Base-by-base conservation (phyloP, 305 asterid species). In the Ajuga reptans region DNA sequence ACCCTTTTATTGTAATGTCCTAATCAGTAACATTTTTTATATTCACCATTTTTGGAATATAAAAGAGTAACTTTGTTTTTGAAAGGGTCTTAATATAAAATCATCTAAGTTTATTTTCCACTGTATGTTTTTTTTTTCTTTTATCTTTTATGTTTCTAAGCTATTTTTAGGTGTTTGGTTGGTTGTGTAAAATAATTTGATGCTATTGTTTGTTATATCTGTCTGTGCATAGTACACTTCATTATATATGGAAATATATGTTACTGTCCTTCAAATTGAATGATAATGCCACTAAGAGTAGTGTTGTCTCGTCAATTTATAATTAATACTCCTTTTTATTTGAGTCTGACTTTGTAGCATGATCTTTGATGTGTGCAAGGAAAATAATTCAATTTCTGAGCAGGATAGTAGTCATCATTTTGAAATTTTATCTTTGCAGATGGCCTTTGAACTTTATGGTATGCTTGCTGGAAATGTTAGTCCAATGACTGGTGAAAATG, bases 401-500 rank as follows among this genome's bases (percentile, higher is more conserved):
- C 51, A 55, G 34, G 66, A 53, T 33, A 12, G 24, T 34, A 15
- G 43, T 61, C 31, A 57, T 36, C 36, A 27, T 50, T 55, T 57
- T 11, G 18, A 31, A 62, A 18, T 61, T 47, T 59, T 59, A 37
- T 73, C 27, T 47, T 36, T 67, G 39, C 79, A 93, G 97, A 93
- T 93, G 99, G 99, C 97, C 36, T 93, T 90, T 82, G 97, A 93
- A 76, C 96, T 93, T 65, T 87, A 91, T 81, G 96, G 99, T 47
- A 84, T 93, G 97, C 95, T 93, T 54, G 96, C 99, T 64, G 96
- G 97, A 80, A 93, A 93, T 83, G 99, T 93, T 59, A 93, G 97
- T 77, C 91, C 96, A 52, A 86, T 81, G 92, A 93, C 97, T 6
- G 99, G 99, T 18, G 99, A 93, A 84, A 87, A 91, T 83, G 92